phyloP scores from a whole-genome alignment of 352 stramenopile genomes.

The Phytophthora pluvialis region DNA sequence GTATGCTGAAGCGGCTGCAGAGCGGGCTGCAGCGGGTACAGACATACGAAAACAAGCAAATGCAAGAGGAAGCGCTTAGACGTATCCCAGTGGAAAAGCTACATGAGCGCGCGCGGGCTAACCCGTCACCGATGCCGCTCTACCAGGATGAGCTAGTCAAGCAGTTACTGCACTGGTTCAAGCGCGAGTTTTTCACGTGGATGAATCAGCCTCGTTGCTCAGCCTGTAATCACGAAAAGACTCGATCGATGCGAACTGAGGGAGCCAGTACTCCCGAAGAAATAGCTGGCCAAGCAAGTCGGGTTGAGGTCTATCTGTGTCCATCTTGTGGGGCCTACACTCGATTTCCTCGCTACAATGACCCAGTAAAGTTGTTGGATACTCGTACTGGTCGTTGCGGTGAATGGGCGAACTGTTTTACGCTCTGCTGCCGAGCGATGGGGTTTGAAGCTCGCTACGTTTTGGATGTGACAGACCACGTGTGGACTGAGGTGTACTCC shows the following conservation, averaged over 20 bases:
- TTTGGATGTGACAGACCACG: slow-evolving; percentile 95
- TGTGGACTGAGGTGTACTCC: slow-evolving; percentile 95
- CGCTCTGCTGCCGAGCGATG: slow-evolving; percentile 88
- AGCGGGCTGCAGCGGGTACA: slow-evolving; percentile 57
- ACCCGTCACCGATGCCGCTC: slow-evolving; percentile 49
- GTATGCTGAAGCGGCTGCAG: slow-evolving; percentile 54
- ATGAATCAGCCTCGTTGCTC: slow-evolving; percentile 84
- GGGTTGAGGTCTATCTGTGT: slow-evolving; percentile 91
- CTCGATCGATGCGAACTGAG: slow-evolving; percentile 48
- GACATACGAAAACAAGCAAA: slow-evolving; percentile 67
- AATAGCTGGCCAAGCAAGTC: slow-evolving; percentile 57
- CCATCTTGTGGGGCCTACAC: slow-evolving; percentile 53
- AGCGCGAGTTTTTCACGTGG: slow-evolving; percentile 92
- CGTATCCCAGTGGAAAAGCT: slow-evolving; percentile 72
- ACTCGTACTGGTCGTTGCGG: slow-evolving; percentile 89
- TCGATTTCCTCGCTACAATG: slow-evolving; percentile 92
- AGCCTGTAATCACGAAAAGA: slow-evolving; percentile 60
- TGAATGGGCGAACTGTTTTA: slow-evolving; percentile 96
- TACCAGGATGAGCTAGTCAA: slow-evolving; percentile 78
- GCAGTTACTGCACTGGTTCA: slow-evolving; percentile 90
- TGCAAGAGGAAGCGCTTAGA: slow-evolving; percentile 73
- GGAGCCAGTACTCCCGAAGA: slow-evolving; percentile 64
- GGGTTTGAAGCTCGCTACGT: slow-evolving; percentile 93
- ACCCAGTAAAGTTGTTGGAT: slow-evolving; percentile 87
- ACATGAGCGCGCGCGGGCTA: slow-evolving; percentile 65